Evolutionary conservation across 164 flowering plant genomes (phyloP).

Genomic region (Stephania japonica): DNA sequence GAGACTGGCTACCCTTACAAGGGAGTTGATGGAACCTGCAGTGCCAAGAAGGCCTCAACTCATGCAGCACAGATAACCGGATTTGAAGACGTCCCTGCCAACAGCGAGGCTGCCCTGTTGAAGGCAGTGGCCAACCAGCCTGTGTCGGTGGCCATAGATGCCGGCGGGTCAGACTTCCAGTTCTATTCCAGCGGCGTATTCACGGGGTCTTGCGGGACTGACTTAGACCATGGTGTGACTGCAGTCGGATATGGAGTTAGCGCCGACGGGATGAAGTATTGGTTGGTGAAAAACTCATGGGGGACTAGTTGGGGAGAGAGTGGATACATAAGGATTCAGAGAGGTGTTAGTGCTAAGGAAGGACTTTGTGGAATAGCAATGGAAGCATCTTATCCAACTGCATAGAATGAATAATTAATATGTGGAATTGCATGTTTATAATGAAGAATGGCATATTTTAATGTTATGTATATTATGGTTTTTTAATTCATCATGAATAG

Average conservation of each 20-base stretch:
- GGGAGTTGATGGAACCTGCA: background rate
- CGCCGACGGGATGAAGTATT: slow-evolving; percentile 1
- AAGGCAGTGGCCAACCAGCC: slow-evolving; percentile 4
- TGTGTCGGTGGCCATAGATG: background rate
- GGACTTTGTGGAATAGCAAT: slow-evolving; percentile 6
- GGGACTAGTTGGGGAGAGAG: background rate
- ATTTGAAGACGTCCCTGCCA: too few species aligned
- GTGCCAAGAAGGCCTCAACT: background rate
- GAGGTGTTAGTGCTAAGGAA: background rate
- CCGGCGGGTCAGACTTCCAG: slow-evolving; percentile 5
- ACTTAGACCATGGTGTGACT: background rate
- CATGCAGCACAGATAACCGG: too few species aligned
- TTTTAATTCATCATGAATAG: too few species aligned
- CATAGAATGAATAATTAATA: background rate
- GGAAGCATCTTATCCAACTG: slow-evolving; percentile 6
- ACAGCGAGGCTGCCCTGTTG: background rate
- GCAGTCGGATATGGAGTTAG: background rate
- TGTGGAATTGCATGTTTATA: too few species aligned
- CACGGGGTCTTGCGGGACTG: background rate
- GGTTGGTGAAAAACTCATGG: background rate
- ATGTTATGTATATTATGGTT: too few species aligned
- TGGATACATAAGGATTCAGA: slow-evolving; percentile 3
- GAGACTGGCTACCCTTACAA: slow-evolving; percentile 4
- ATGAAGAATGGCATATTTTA: too few species aligned
- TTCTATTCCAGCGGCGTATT: slow-evolving; percentile 10